phyloP scores from a whole-genome alignment of 2,329 filamentous ascomycete species.

The Lachnellula arida region DNA sequence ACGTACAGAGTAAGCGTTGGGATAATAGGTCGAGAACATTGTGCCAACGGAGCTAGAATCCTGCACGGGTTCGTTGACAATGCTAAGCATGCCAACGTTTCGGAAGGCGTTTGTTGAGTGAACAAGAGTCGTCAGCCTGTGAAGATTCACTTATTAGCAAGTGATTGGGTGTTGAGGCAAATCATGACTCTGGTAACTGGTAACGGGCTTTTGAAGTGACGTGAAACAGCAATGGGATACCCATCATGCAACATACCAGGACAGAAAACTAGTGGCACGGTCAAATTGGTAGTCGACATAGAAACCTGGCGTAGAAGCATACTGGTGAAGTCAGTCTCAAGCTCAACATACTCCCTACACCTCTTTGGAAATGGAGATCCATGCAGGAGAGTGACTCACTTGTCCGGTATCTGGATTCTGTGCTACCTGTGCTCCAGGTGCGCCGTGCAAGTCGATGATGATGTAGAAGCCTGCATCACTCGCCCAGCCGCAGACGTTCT shows the following conservation, averaged over 20 bases:
- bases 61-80: constrained; percentile 54
- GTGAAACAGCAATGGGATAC: too few species aligned
- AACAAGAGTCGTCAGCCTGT: constrained; percentile 49
- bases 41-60: constrained; percentile 31
- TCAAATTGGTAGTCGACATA: constrained; percentile 53
- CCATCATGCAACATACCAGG: too few species aligned
- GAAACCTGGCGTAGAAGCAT: constrained; percentile 41
- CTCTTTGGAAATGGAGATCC: not conserved
- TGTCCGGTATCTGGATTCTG: constrained; percentile 39
- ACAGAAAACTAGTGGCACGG: constrained; percentile 49
- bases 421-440: constrained; percentile 41
- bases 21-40: constrained; percentile 44
- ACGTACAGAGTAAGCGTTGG: constrained; percentile 38
- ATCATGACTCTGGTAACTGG: too few species aligned
- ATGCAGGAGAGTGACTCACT: constrained; percentile 3
- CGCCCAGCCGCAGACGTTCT: constrained; percentile 41
- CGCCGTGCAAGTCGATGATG: constrained; percentile 46
- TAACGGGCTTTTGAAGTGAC: too few species aligned
- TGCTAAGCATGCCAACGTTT: constrained; percentile 54
- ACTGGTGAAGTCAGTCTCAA: not conserved
- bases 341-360: not conserved
- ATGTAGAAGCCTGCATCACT: constrained; percentile 43
- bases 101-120: constrained; percentile 43
- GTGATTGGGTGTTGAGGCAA: too few species aligned
- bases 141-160: too few species aligned